Percentiles rank a stretch among this genome's conserved stretches.
Evolutionary conservation across 2,329 filamentous ascomycete species (phyloP).

Genomic region (Alternaria sp.): DNA sequence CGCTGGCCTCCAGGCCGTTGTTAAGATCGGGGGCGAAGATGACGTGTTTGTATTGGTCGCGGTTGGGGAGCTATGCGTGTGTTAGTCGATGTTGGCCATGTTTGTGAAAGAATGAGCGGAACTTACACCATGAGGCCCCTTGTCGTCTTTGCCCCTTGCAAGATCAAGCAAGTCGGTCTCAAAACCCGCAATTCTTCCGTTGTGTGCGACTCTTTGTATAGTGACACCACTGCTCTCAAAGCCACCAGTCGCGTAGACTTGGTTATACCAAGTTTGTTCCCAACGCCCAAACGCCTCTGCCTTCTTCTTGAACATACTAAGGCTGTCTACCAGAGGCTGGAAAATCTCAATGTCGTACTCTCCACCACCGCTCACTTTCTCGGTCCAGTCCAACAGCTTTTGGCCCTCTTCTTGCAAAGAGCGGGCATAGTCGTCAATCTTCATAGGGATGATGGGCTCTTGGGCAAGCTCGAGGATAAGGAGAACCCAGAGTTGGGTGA

Average conservation of each 20-base stretch:
- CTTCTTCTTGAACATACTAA: constrained; percentile 66
- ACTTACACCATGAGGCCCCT: constrained; percentile 68
- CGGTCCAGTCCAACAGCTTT: constrained; percentile 71
- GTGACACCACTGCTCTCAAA: constrained; percentile 77
- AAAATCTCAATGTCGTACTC: constrained; percentile 59
- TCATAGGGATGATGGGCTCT: constrained; percentile 81
- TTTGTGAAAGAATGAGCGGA: neutral
- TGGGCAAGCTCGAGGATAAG: constrained; percentile 88
- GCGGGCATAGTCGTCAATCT: constrained; percentile 76
- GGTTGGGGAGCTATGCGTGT: constrained; percentile 68
- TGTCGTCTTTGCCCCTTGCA: constrained; percentile 60
- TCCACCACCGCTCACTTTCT: constrained; percentile 55
- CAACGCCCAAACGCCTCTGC: constrained; percentile 75
- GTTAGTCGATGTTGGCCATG: neutral
- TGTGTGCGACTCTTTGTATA: constrained; percentile 75
- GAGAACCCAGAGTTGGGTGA: constrained; percentile 81
- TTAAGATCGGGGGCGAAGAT: constrained; percentile 85
- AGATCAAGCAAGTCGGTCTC: constrained; percentile 85
- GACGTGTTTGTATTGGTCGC: constrained; percentile 93
- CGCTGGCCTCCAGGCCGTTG: constrained; percentile 70
- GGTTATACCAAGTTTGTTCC: constrained; percentile 78
- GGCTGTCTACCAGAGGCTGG: constrained; percentile 68
- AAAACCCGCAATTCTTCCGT: constrained; percentile 79
- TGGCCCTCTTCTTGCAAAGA: constrained; percentile 71
- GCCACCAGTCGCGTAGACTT: constrained; percentile 74